Percentiles rank a stretch among this genome's conserved stretches.
These are phyloP conservation scores for Plantago coronopus DNA, from an alignment of 305 asterid genomes.

Conservation along the genomic window DNA sequence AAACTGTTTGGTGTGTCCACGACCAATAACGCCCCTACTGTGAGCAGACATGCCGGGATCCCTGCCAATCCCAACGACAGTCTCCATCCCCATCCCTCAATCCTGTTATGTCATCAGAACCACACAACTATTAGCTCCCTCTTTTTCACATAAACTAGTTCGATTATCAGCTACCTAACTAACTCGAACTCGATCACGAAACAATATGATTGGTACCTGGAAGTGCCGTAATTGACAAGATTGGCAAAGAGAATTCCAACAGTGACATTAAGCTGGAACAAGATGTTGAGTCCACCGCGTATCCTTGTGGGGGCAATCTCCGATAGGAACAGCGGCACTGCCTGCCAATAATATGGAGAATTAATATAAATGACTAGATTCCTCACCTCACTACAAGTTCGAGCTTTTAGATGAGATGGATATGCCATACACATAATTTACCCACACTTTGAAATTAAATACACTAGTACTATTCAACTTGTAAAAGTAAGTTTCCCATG, in stretches of 20 bases:
- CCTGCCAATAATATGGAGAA: too few relatives aligned
- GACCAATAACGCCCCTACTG: conserved; percentile 63
- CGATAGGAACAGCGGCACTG: conserved; percentile 77
- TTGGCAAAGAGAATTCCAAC: conserved; percentile 82
- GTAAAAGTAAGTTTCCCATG: background rate
- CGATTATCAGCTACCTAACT: too few relatives aligned
- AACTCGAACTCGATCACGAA: too few relatives aligned
- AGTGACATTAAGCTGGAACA: conserved; percentile 82
- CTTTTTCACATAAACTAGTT: too few relatives aligned
- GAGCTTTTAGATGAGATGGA: too few relatives aligned
- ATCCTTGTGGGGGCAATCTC: conserved; percentile 91
- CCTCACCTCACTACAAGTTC: too few relatives aligned
- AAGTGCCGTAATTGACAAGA: conserved; percentile 79
- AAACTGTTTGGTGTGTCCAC: conserved; percentile 84
- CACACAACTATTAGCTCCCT: too few relatives aligned
- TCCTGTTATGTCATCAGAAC: conserved; percentile 30
- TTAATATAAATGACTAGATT: too few relatives aligned
- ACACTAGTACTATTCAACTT: background rate
- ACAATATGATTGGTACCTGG: conserved; percentile 36
- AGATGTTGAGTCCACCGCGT: conserved; percentile 87
- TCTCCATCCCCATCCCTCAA: conserved; percentile 88
- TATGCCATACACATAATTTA: too few relatives aligned
- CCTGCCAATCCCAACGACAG: conserved; percentile 80
- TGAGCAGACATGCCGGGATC: conserved; percentile 64
- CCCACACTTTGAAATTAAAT: too few relatives aligned